Conservation (phyloP, 2,329 filamentous ascomycete species). For the Zopfia rhizophila region DNA sequence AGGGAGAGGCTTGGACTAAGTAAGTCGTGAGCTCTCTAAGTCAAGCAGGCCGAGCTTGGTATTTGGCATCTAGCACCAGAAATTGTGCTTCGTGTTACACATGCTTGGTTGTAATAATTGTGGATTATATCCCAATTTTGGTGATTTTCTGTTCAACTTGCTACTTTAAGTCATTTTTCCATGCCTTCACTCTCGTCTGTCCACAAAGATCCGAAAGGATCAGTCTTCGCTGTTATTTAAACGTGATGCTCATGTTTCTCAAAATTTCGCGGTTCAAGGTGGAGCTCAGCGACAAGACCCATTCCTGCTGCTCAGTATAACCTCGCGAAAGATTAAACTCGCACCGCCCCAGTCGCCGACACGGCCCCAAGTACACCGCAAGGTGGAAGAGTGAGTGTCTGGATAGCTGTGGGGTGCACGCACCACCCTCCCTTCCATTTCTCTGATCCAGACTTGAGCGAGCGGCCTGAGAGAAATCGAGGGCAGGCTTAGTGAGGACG, state of each 20-base stretch:
- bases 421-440: constrained; percentile 11
- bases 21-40: too few species aligned
- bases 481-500: constrained; percentile 1
- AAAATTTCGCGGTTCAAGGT: constrained; percentile 59
- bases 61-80: too few species aligned
- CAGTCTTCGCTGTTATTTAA: background rate
- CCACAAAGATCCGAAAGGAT: background rate
- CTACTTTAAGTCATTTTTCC: background rate
- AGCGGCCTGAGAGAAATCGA: too few species aligned
- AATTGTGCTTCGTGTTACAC: background rate
- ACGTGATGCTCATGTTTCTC: constrained; percentile 3
- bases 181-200: background rate
- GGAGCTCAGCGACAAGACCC: constrained; percentile 62
- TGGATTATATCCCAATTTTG: background rate
- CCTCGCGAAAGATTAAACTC: constrained; percentile 60
- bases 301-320: constrained; percentile 66
- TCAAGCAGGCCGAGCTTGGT: too few species aligned
- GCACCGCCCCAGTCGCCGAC: constrained; percentile 39
- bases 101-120: background rate
- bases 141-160: background rate
- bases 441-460: constrained; percentile 26
- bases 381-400: constrained; percentile 29
- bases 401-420: constrained; percentile 33
- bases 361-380: constrained; percentile 26
- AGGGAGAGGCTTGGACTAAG: background rate